Percentiles rank a stretch among this genome's conserved stretches.
phyloP scores from a whole-genome alignment of 345 rosid genomes.

The Carallia pectinifolia region DNA sequence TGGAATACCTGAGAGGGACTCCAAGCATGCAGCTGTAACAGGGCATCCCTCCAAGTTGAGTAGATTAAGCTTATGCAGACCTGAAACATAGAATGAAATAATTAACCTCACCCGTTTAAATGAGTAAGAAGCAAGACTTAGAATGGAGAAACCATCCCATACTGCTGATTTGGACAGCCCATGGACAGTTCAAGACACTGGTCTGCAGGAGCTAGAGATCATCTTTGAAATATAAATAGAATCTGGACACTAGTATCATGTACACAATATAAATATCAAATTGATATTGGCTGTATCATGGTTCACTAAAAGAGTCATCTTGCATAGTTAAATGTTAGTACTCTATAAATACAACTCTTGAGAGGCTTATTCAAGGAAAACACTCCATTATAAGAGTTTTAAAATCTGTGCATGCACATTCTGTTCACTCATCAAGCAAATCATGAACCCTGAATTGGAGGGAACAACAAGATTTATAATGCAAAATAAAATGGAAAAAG shows the following conservation, averaged over 20 bases:
- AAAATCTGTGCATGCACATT: not conserved
- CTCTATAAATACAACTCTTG: not conserved
- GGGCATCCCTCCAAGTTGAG: conserved; percentile 89
- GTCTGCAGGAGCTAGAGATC: too few relatives aligned
- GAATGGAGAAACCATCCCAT: not conserved
- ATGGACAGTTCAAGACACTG: too few relatives aligned
- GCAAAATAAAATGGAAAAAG: not conserved
- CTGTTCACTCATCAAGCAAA: not conserved
- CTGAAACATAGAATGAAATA: conserved; percentile 39
- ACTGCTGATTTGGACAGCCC: not conserved
- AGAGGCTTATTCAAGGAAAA: not conserved
- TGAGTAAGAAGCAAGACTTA: not conserved
- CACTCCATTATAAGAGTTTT: not conserved
- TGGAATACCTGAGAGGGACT: conserved; percentile 62
- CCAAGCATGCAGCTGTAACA: conserved; percentile 80
- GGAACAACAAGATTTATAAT: not conserved
- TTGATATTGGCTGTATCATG: not conserved
- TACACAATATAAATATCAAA: not conserved
- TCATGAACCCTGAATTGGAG: not conserved
- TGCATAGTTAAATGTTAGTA: not conserved
- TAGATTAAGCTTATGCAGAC: conserved; percentile 63
- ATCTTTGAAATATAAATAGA: too few relatives aligned
- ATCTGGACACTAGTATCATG: not conserved
- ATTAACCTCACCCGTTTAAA: not conserved
- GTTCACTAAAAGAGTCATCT: not conserved